Evolutionary conservation across 2,329 filamentous ascomycete genomes (phyloP).

Genomic region (Plenodomus biglobosus): DNA sequence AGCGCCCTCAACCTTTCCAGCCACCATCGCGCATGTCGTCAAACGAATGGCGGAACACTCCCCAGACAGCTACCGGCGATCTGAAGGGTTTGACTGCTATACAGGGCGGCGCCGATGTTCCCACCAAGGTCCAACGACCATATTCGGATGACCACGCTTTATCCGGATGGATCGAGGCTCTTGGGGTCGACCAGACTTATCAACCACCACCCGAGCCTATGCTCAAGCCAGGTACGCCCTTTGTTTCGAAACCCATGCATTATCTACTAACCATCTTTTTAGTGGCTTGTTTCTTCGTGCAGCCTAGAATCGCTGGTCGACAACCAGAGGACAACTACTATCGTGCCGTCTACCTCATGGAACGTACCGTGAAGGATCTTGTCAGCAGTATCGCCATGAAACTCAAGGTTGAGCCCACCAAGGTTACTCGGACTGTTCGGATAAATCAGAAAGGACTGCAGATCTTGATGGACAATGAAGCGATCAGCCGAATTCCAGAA

Average conservation of each 20-base stretch:
- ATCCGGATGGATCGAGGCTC: slow-evolving; percentile 83
- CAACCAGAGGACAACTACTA: slow-evolving; percentile 66
- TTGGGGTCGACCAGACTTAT: slow-evolving; percentile 87
- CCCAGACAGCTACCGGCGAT: slow-evolving; percentile 57
- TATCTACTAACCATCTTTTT: slow-evolving; percentile 43
- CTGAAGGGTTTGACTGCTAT: slow-evolving; percentile 48
- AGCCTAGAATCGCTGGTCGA: slow-evolving; percentile 55
- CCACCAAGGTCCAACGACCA: slow-evolving; percentile 58
- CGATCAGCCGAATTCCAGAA: slow-evolving; percentile 79
- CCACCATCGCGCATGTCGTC: slow-evolving; percentile 50
- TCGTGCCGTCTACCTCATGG: slow-evolving; percentile 80
- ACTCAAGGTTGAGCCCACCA: slow-evolving; percentile 73
- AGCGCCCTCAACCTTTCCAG: slow-evolving; percentile 48
- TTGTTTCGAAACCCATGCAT: slow-evolving; percentile 24
- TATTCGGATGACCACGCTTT: slow-evolving; percentile 65
- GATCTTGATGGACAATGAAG: slow-evolving; percentile 87
- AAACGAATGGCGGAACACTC: slow-evolving; percentile 61
- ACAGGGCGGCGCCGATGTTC: slow-evolving; percentile 52
- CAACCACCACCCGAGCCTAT: slow-evolving; percentile 72
- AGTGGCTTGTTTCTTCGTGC: slow-evolving; percentile 87
- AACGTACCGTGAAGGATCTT: slow-evolving; percentile 75
- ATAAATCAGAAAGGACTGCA: slow-evolving; percentile 74
- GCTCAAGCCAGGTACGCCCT: slow-evolving; percentile 68
- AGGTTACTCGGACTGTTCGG: slow-evolving; percentile 70
- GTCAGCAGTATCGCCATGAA: slow-evolving; percentile 73